Conservation (phyloP, 2,329 filamentous ascomycete genomes). For the Cryoendolithus antarcticus region DNA sequence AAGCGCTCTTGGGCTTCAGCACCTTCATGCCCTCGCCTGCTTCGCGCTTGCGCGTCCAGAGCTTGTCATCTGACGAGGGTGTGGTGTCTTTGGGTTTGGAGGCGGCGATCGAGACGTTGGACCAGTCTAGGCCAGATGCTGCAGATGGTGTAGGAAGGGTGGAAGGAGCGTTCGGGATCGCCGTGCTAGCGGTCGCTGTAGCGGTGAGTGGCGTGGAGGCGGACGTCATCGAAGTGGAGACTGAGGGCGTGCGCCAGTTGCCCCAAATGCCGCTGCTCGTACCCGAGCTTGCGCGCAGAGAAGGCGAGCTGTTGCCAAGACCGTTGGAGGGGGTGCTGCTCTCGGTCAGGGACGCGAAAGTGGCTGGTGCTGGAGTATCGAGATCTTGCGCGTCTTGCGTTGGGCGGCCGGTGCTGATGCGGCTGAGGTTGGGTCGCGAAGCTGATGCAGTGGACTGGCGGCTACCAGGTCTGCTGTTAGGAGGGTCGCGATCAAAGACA, state of each 20-base stretch:
- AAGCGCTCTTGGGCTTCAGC: conserved; percentile 60
- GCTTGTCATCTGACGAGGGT: too few relatives aligned
- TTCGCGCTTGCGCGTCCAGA: too few relatives aligned
- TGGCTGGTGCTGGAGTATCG: not conserved
- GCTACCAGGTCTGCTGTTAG: conserved; percentile 14
- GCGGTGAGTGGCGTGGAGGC: not conserved
- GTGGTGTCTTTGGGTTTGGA: conserved; percentile 55
- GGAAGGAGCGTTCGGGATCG: too few relatives aligned
- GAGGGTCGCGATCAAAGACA: conserved; percentile 14
- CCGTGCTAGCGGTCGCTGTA: not conserved
- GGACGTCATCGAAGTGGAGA: conserved; percentile 2
- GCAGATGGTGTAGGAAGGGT: conserved; percentile 6
- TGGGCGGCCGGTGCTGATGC: conserved; percentile 13
- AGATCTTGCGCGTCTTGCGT: conserved; percentile 3
- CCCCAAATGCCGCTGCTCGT: conserved; percentile 33
- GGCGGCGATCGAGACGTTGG: conserved; percentile 37
- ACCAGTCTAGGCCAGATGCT: conserved; percentile 4
- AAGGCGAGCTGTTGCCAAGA: too few relatives aligned
- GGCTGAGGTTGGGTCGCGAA: conserved; percentile 13
- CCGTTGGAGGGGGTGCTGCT: not conserved
- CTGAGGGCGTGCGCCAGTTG: conserved; percentile 29
- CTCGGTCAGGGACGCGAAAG: conserved; percentile 1
- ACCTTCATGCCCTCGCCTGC: conserved; percentile 63
- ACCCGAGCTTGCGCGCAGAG: not conserved
- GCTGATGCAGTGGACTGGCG: conserved; percentile 8